These are phyloP conservation scores for Colletotrichum euphorbiae DNA, from an alignment of 2,329 filamentous ascomycete genomes.

Conservation along the genomic window DNA sequence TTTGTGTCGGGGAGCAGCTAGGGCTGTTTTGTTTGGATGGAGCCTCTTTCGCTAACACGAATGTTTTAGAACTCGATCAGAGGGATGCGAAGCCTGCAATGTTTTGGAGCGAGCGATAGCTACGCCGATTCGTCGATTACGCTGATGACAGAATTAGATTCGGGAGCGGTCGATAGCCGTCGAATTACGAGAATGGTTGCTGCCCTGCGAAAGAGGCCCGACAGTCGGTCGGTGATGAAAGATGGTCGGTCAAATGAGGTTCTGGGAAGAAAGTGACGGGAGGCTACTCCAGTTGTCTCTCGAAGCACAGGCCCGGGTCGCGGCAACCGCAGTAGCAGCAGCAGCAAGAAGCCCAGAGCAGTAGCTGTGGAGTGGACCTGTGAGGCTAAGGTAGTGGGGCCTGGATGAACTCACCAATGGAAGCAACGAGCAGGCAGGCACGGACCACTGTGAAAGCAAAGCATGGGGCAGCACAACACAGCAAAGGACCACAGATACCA, in stretches of 20 bases:
- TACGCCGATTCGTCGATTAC: slow-evolving; percentile 10
- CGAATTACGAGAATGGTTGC: slow-evolving; percentile 22
- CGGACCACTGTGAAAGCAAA: too few species aligned
- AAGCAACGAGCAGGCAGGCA: slow-evolving; percentile 32
- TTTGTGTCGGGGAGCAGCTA: slow-evolving; percentile 19
- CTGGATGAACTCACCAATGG: slow-evolving; percentile 24
- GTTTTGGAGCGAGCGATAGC: slow-evolving; percentile 5
- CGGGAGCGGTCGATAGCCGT: slow-evolving; percentile 8
- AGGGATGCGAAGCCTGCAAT: slow-evolving; percentile 24
- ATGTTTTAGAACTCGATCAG: slow-evolving; percentile 29
- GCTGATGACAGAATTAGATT: background rate
- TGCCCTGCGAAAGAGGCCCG: slow-evolving; percentile 35
- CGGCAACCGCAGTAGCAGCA: slow-evolving; percentile 24
- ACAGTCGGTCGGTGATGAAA: slow-evolving; percentile 34
- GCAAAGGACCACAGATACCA: background rate
- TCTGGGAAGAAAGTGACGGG: slow-evolving; percentile 38
- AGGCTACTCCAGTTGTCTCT: slow-evolving; percentile 39
- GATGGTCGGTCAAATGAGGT: slow-evolving; percentile 37
- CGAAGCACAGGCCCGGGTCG: slow-evolving; percentile 35
- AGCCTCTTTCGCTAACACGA: slow-evolving; percentile 32
- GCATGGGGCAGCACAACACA: slow-evolving; percentile 18
- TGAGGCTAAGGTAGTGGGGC: slow-evolving; percentile 32
- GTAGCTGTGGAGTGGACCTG: slow-evolving; percentile 20
- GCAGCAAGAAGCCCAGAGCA: slow-evolving; percentile 22
- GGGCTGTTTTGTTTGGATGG: slow-evolving; percentile 37